Conservation (phyloP, 768 basidiomycete species). For the Strobilomyces echinocephalus region DNA sequence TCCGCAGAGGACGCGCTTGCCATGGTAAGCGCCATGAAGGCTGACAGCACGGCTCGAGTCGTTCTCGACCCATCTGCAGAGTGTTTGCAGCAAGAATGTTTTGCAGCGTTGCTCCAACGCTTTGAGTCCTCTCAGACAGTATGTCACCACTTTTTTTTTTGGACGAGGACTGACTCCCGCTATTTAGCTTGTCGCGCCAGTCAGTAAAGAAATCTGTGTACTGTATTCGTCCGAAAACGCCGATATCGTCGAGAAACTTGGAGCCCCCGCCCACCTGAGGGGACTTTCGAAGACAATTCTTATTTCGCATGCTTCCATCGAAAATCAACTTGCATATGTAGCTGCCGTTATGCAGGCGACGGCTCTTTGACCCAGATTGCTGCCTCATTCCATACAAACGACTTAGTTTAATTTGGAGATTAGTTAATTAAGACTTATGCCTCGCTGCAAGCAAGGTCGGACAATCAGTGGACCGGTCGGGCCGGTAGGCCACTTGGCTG, state of each 20-base stretch:
- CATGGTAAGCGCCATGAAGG: constrained; percentile 51
- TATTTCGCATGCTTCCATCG: constrained; percentile 54
- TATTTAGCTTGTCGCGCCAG: constrained; percentile 53
- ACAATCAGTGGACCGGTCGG: neutral
- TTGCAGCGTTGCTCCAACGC: constrained; percentile 45
- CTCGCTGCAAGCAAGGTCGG: neutral
- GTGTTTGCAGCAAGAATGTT: constrained; percentile 41
- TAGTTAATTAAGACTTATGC: too few species aligned
- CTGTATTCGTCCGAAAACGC: constrained; percentile 53
- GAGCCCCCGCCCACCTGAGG: constrained; percentile 42
- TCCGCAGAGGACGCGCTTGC: constrained; percentile 39
- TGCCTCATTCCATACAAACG: neutral
- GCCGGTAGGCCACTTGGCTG: neutral
- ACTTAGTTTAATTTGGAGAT: neutral
- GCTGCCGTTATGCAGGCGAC: constrained; percentile 40
- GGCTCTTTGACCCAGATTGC: constrained; percentile 4
- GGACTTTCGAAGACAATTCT: constrained; percentile 43
- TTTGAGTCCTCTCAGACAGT: constrained; percentile 54
- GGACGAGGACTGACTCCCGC: neutral
- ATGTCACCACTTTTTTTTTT: constrained; percentile 13
- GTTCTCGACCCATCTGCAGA: constrained; percentile 37
- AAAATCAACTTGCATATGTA: constrained; percentile 56
- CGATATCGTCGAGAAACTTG: constrained; percentile 44
- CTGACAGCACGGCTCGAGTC: constrained; percentile 47
- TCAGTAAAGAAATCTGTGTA: constrained; percentile 48